Evolutionary conservation across 2,329 filamentous ascomycete genomes (phyloP).

Genomic region (Aspergillus fumigatus): DNA sequence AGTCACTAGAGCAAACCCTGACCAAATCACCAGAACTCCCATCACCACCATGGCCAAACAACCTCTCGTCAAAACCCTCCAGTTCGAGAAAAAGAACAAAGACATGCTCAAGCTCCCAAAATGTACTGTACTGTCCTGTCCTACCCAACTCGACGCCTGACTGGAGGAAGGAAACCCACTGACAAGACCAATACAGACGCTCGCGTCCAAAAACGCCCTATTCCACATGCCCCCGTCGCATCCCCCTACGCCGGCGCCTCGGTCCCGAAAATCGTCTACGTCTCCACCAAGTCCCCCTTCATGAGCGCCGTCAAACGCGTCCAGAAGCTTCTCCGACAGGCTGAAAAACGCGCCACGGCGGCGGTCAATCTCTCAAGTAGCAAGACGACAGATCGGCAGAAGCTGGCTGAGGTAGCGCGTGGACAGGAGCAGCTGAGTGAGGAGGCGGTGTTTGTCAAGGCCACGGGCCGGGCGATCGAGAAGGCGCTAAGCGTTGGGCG

Average conservation of each 20-base stretch:
- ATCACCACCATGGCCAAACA: slow-evolving; percentile 18
- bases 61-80: slow-evolving; percentile 22
- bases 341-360: slow-evolving; percentile 49
- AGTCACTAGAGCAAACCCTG: neutral
- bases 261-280: slow-evolving; percentile 53
- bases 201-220: slow-evolving; percentile 52
- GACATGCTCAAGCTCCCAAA: slow-evolving; percentile 33
- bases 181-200: slow-evolving; percentile 34
- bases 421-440: slow-evolving; percentile 30
- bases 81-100: slow-evolving; percentile 39
- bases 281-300: slow-evolving; percentile 52
- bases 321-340: slow-evolving; percentile 50
- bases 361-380: slow-evolving; percentile 35
- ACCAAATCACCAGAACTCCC: neutral
- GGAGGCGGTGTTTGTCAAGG: slow-evolving; percentile 56
- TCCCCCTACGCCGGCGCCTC: slow-evolving; percentile 49
- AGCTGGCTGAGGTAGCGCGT: slow-evolving; percentile 28
- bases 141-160: neutral
- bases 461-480: slow-evolving; percentile 56
- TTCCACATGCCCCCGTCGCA: slow-evolving; percentile 53
- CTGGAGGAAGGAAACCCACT: neutral
- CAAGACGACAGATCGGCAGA: slow-evolving; percentile 28
- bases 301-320: slow-evolving; percentile 58
- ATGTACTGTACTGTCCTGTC: slow-evolving; percentile 18
- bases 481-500: slow-evolving; percentile 52